Evolutionary conservation across 768 basidiomycete species (phyloP), one percentile per base, ranked within the genome.

Genomic region (Tricholoma flavovirens): DNA sequence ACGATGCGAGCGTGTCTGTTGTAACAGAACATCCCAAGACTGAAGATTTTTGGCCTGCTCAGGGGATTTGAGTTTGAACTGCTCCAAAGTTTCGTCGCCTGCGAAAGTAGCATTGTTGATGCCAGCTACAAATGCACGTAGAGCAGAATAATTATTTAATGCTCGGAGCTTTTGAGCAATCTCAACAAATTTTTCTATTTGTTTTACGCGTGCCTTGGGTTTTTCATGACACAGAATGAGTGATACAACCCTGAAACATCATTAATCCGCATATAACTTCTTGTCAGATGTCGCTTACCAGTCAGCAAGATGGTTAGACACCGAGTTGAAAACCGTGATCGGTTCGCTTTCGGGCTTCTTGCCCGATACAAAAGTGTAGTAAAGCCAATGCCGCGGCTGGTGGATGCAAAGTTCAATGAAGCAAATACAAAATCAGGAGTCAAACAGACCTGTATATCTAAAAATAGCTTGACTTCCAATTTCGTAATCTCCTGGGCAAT

Each of bases 101-200:
- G 86, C 78, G 60, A 88, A 85, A 0, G 88, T 87, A 4, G 93
- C 84, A 59, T 83, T 85, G 64, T 90, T 89, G 71, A 98, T 90
- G 4, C 94, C 96, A 26, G 93, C 90, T n/a, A 98, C 86, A 62
- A 98, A 85, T 9, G 94, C 93, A 45, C 93, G 92, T 53, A 97
- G 73, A 0, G 89, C 90, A 32, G 93, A 93, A 68, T 97, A 98
- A 67, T 99, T 98, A 71, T 96, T 93, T 46, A 90, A 68, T 11
- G 79, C 77, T 30, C 96, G 86, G 40, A 99, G 77, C 54, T 83
- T 83, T 56, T 83, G 80, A 0, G 90, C 92, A 59, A 98, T 83
- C 49, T 88, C 84, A 22, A 93, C 84, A 56, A 98, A 86, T 66
- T 91, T 91, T 67, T 97, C 93, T 56, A 95, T 88, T 62, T 93